Conservation (phyloP, 192 early-diverging fungal genomes). For the Allomyces arbusculus region DNA sequence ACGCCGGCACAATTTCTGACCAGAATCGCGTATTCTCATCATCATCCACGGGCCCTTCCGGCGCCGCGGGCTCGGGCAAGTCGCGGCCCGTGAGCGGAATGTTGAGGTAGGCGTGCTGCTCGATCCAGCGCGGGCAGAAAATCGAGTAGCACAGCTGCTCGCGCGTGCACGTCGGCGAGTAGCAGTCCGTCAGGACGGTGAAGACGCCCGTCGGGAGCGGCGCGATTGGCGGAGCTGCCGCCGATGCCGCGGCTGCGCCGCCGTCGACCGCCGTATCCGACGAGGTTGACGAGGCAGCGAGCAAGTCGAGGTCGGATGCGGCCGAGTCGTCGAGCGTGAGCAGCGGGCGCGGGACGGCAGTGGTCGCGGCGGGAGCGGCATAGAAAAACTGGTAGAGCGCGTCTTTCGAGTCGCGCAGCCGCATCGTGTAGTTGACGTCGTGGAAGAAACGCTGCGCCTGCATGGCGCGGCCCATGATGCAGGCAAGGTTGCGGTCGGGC, state of each 20-base stretch:
- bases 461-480: conserved; percentile 70
- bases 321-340: background rate
- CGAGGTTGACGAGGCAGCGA: background rate
- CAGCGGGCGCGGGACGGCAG: too few relatives aligned
- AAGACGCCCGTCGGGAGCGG: conserved; percentile 62
- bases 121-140: conserved; percentile 57
- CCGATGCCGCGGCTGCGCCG: too few relatives aligned
- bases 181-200: conserved; percentile 75
- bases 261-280: background rate
- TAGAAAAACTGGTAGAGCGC: conserved; percentile 70
- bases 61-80: background rate
- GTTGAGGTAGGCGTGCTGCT: conserved; percentile 22
- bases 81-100: background rate
- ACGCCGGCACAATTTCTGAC: conserved; percentile 58
- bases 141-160: conserved; percentile 75
- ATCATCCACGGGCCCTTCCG: background rate
- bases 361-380: conserved; percentile 8
- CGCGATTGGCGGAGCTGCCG: conserved; percentile 1
- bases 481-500: conserved; percentile 65
- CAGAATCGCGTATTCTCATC: conserved; percentile 46
- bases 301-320: background rate
- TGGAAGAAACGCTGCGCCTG: conserved; percentile 82
- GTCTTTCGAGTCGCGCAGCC: conserved; percentile 60
- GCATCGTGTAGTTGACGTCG: conserved; percentile 70
- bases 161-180: conserved; percentile 72